These are phyloP conservation scores for Pinus tabuliformis DNA, from an alignment of 75 land plant species.

Conservation along the genomic window DNA sequence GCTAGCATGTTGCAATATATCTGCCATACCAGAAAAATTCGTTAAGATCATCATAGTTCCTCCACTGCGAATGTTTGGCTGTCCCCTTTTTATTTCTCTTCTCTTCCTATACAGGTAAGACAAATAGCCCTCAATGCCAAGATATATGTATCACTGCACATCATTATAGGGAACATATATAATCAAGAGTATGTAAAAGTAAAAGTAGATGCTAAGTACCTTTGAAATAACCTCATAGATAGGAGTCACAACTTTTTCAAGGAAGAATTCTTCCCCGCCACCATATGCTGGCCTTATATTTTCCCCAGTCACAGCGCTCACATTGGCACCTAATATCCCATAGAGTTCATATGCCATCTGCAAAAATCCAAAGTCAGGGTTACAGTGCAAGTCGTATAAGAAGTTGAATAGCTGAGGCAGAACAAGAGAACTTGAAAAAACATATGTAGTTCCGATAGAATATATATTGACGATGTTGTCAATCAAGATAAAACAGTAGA, in stretches of 20 bases:
- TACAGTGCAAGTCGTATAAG: background rate
- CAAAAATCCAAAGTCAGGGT: background rate
- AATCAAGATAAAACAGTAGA: background rate
- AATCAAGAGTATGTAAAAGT: background rate
- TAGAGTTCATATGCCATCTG: slow-evolving; percentile 92
- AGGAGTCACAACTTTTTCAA: slow-evolving; percentile 77
- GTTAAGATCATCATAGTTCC: slow-evolving; percentile 97
- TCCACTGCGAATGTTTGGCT: slow-evolving; percentile 86
- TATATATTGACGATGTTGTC: background rate
- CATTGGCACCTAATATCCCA: slow-evolving; percentile 48
- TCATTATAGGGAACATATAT: slow-evolving; percentile 14
- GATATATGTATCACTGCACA: slow-evolving; percentile 10
- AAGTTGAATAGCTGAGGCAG: background rate
- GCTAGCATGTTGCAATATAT: background rate
- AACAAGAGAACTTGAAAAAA: background rate
- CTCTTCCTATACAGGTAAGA: slow-evolving; percentile 50
- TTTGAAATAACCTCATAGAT: slow-evolving; percentile 71
- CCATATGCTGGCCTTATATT: slow-evolving; percentile 73
- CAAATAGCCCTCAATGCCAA: background rate
- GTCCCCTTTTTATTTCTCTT: slow-evolving; percentile 59
- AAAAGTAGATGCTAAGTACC: slow-evolving; percentile 25
- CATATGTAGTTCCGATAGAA: background rate
- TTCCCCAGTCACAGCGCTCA: slow-evolving; percentile 66
- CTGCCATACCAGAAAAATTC: slow-evolving; percentile 85
- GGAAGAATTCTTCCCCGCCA: slow-evolving; percentile 71